phyloP scores from a whole-genome alignment of 805 yeast species.

The Kregervanrija delftensis region DNA sequence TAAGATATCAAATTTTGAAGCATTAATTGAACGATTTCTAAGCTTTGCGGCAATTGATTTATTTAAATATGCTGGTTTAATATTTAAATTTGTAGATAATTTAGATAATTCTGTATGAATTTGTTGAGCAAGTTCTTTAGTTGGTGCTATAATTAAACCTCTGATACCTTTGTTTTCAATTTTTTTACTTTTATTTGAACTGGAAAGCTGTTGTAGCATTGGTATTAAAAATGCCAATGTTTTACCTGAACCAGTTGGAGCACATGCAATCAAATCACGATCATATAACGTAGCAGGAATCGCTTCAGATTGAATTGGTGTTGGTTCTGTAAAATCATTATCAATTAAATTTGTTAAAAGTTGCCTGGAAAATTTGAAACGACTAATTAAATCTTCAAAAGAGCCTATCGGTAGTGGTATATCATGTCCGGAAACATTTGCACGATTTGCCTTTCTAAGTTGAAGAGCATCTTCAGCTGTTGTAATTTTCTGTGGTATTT shows the following conservation, averaged over 20 bases:
- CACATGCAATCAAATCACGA: conserved; percentile 85
- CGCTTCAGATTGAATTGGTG: conserved; percentile 88
- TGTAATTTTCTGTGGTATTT: conserved; percentile 30
- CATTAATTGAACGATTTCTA: conserved; percentile 37
- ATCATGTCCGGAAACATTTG: conserved; percentile 78
- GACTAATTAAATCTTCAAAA: conserved; percentile 67
- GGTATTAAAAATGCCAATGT: conserved; percentile 89
- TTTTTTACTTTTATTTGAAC: conserved; percentile 25
- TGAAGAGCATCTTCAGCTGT: conserved; percentile 51
- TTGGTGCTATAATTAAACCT: conserved; percentile 84
- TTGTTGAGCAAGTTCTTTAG: conserved; percentile 89
- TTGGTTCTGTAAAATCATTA: conserved; percentile 75
- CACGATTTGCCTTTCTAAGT: conserved; percentile 53
- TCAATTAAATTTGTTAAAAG: conserved; percentile 58
- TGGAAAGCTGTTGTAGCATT: conserved; percentile 45
- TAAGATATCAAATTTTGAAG: conserved; percentile 67
- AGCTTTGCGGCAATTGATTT: conserved; percentile 67
- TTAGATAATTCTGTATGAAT: conserved; percentile 62
- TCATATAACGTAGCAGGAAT: conserved; percentile 66
- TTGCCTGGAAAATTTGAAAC: conserved; percentile 58
- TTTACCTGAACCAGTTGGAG: conserved; percentile 98
- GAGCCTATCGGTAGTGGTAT: conserved; percentile 88
- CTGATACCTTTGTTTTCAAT: conserved; percentile 35
- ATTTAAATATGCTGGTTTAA: conserved; percentile 60
- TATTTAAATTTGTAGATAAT: conserved; percentile 47